A percentile compares a stretch with the other conserved stretches of the same genome.
Conservation (phyloP, 2,329 filamentous ascomycete genomes). For the Cercospora citrullina region DNA sequence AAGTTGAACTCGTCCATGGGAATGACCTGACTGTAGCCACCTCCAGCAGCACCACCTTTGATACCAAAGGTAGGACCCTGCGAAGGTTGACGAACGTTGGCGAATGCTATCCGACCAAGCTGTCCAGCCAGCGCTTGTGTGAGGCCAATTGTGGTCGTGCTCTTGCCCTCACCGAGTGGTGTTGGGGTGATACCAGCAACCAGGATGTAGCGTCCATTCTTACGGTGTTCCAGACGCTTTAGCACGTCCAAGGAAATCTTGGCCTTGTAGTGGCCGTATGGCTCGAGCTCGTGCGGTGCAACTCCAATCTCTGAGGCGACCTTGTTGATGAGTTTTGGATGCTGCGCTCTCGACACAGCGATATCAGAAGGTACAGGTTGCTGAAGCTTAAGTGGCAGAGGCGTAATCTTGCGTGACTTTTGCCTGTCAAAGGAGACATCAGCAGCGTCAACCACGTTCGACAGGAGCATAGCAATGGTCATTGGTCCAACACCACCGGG, state of each 20-base stretch:
- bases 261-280: conserved; percentile 92
- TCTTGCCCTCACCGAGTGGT: conserved; percentile 95
- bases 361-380: conserved; percentile 93
- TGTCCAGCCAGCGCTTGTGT: conserved; percentile 91
- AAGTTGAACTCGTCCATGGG: conserved; percentile 99
- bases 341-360: conserved; percentile 82
- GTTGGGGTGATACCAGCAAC: conserved; percentile 96
- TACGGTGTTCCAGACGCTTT: conserved; percentile 80
- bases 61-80: conserved; percentile 98
- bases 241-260: conserved; percentile 85
- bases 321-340: conserved; percentile 85
- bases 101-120: conserved; percentile 82
- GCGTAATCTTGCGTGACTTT: conserved; percentile 74
- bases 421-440: conserved; percentile 78
- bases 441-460: conserved; percentile 90
- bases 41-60: conserved; percentile 95
- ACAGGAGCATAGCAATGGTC: conserved; percentile 97
- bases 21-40: conserved; percentile 98
- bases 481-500: conserved; percentile 96
- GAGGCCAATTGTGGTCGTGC: conserved; percentile 93
- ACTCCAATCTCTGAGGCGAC: conserved; percentile 87
- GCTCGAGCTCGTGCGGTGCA: conserved; percentile 83
- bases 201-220: conserved; percentile 85
- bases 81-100: conserved; percentile 94
- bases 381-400: conserved; percentile 78